Base-by-base conservation (phyloP, 1,284 basidiomycete species). In the Marasmius tenuissimus region DNA sequence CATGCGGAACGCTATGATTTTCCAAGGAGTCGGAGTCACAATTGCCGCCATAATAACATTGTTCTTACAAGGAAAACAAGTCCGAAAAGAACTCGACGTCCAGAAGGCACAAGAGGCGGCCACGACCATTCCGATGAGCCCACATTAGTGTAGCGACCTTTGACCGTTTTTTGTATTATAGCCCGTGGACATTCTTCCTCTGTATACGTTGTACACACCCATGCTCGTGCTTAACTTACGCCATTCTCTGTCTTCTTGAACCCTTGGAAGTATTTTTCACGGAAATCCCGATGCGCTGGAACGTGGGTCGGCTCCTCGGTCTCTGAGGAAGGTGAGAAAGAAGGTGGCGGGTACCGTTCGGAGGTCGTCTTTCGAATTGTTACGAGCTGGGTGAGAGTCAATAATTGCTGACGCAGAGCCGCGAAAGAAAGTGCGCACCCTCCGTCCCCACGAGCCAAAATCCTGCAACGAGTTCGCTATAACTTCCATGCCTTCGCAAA, bases 381-480 rank as follows among this genome's bases (percentile, higher is more conserved):
- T 60, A 98, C 92, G 34, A 98, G 80, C 93, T 96, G 57, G 54
- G 20, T 51, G 34, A 45, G 16, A 39, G 22, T 40, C 39, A 55
- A n/a, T 10, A 34, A 12, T 40, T 27, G 27, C 18, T 18, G 20
- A 59, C 16, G 10, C 9, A 20, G 53, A 50, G 14, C 39, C 47
- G 35, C 34, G 59, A 22, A 34, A 37, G 51, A 14, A 57, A 33
- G 27, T 52, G 81, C 92, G 75, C 70, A 95, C 94, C 71, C 96
- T 78, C 63, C 97, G 82, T 2, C 95, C 95, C 97, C 97, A 99
- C 42, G 90, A 91, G 12, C 96, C 96, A 73, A 98, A 99, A 71
- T 94, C 90, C 75, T 99, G 97, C 67, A 96, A 76, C 49, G 93
- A 96, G 72, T 98, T 97, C 0, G 92, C 89, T 35, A 95, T 83